Base-by-base conservation (phyloP, 2,329 filamentous ascomycete species). In the Diaporthe velutina region DNA sequence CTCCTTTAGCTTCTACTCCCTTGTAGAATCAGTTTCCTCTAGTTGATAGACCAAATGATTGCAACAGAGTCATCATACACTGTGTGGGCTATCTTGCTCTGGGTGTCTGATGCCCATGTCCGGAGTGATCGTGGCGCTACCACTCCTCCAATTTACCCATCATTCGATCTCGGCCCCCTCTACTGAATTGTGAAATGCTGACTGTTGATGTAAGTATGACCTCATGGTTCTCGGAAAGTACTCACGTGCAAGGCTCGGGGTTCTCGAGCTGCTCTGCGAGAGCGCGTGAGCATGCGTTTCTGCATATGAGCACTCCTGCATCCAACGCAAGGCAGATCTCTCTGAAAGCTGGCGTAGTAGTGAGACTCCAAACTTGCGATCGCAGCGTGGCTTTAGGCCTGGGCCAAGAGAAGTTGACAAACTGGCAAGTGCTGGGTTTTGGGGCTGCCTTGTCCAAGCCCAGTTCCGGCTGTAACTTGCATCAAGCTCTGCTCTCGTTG, bases 301-400 rank as follows among this genome's bases (percentile, higher is more conserved):
- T 28, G 35, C 13, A 28, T 28, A 10, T 38, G 22, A 61, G 58
- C n/a, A 40, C 35, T 28, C 13, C 38, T 28, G 7, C 19, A 28
- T 4, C 8, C 8, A 42, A 22, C n/a, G n/a, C 22, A 42, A 28
- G 12, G 58, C n/a, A 61, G 38, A 61, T 4, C 13, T 30, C 30
- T 1, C 0, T 0, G 28, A n/a, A 40, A 25, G 1, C 17, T 38
- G 5, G 22, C 30, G 1, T 2, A n/a, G 0, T 12, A 0, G 12
- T 7, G 4, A 3, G 3, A 13, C 17, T 22, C 54, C 35, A 12
- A 1, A n/a, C 30, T 22, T 57, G 30, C 54, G 30, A 35, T 57
- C 54, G 30, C 19, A n/a, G 4, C 30, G 17, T 35, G 54, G 54
- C 54, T 57, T 30, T 22, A 25, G 3, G 9, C 8, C n/a, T 28